These are phyloP conservation scores for Candida ovalis DNA, from an alignment of 805 yeast species.

Conservation along the genomic window DNA sequence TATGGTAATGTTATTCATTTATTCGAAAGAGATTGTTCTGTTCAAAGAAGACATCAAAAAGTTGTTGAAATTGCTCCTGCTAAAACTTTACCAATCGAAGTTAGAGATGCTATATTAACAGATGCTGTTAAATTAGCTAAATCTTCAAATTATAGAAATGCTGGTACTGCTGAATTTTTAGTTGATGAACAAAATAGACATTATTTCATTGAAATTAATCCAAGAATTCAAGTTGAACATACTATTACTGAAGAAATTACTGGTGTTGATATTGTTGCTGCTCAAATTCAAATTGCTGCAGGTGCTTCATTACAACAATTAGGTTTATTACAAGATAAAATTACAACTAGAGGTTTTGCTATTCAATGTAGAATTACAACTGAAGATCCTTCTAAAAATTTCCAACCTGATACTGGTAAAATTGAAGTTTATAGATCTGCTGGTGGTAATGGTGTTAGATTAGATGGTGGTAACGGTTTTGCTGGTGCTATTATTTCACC, in stretches of 20 bases:
- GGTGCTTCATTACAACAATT: conserved; percentile 92
- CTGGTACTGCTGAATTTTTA: conserved; percentile 97
- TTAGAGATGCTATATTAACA: conserved; percentile 86
- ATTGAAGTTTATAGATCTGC: conserved; percentile 97
- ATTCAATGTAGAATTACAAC: conserved; percentile 99
- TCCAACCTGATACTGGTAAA: conserved; percentile 98
- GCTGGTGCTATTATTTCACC: conserved; percentile 97
- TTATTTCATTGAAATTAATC: conserved; percentile 96
- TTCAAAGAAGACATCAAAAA: conserved; percentile 98
- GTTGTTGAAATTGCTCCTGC: conserved; percentile 99
- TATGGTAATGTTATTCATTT: conserved; percentile 93
- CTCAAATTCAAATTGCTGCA: conserved; percentile 98
- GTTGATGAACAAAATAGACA: conserved; percentile 93
- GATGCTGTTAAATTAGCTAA: conserved; percentile 94
- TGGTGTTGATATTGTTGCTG: conserved; percentile 96
- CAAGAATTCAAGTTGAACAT: conserved; percentile 97
- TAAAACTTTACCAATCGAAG: conserved; percentile 73
- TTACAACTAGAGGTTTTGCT: conserved; percentile 95
- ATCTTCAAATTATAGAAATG: conserved; percentile 87
- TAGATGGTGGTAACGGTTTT: conserved; percentile 98
- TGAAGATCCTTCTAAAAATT: conserved; percentile 93
- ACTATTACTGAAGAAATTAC: conserved; percentile 98
- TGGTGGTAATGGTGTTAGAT: conserved; percentile 98
- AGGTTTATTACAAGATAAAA: conserved; percentile 90
- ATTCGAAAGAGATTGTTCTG: conserved; percentile 99